phyloP scores from a whole-genome alignment of 495 filamentous ascomycete genomes.

The Cudoniella acicularis region DNA sequence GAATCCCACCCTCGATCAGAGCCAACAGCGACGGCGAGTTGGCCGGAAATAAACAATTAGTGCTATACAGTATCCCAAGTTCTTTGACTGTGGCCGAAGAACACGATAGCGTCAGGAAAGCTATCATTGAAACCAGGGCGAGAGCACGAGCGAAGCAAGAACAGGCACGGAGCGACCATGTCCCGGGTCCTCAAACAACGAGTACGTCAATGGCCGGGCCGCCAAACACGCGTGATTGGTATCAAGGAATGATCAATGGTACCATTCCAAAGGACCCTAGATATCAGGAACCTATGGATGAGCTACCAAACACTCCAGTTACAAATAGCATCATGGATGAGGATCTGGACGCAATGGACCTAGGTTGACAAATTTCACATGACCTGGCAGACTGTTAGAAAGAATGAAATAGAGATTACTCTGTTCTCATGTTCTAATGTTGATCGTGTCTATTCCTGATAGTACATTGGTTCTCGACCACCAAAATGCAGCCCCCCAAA shows the following conservation, averaged over 20 bases:
- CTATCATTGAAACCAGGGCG: constrained; percentile 77
- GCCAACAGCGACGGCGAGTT: constrained; percentile 43
- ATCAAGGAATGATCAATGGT: constrained; percentile 7
- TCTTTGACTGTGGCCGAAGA: constrained; percentile 74
- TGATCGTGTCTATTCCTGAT: constrained; percentile 25
- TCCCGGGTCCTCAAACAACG: neutral
- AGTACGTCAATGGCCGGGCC: neutral
- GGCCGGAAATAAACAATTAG: constrained; percentile 53
- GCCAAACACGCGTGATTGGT: constrained; percentile 11
- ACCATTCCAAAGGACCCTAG: neutral
- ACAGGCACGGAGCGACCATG: constrained; percentile 4
- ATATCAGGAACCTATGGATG: neutral
- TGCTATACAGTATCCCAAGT: constrained; percentile 75
- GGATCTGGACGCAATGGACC: constrained; percentile 70
- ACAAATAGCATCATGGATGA: constrained; percentile 18
- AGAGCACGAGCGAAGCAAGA: constrained; percentile 46
- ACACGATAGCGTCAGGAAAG: constrained; percentile 77
- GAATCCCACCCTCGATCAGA: constrained; percentile 66
- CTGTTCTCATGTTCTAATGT: constrained; percentile 13
- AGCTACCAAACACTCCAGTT: neutral
- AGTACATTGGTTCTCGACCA: constrained; percentile 16
- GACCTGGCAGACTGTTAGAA: constrained; percentile 18
- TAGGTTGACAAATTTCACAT: constrained; percentile 44
- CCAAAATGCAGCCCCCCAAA: neutral
- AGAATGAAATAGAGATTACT: constrained; percentile 23